Percentiles rank a stretch among this genome's conserved stretches.
Conservation (phyloP, 768 basidiomycete species). For the Lentinula raphanica region DNA sequence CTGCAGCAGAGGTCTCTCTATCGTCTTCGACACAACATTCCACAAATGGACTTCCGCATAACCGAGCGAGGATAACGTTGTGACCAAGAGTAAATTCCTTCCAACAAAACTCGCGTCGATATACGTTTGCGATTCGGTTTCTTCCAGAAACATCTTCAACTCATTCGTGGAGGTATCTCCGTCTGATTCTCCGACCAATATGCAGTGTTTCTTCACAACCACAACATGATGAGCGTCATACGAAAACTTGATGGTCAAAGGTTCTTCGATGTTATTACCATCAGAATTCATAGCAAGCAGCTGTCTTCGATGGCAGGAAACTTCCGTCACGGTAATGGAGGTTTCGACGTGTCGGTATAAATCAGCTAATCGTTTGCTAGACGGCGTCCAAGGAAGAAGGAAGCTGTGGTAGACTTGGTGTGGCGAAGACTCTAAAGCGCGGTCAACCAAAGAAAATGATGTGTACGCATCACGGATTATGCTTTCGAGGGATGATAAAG, state of each 20-base stretch:
- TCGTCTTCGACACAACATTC: neutral
- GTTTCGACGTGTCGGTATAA: neutral
- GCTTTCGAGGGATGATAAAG: neutral
- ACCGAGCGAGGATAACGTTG: neutral
- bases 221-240: neutral
- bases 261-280: neutral
- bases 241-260: neutral
- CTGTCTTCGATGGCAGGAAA: conserved; percentile 5
- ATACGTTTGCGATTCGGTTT: neutral
- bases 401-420: conserved; percentile 1
- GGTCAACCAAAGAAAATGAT: neutral
- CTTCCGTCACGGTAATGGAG: neutral
- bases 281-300: neutral
- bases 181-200: neutral
- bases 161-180: too few species aligned
- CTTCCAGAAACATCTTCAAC: neutral
- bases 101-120: neutral
- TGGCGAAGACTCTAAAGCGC: neutral
- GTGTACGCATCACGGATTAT: neutral
- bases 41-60: neutral
- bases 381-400: conserved; percentile 1
- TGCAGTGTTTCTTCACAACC: neutral
- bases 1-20: neutral
- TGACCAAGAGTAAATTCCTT: neutral
- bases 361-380: neutral